Percentiles rank a stretch among this genome's conserved stretches.
Conservation (phyloP, 192 early-diverging fungal species). For the Backusella luteola region DNA sequence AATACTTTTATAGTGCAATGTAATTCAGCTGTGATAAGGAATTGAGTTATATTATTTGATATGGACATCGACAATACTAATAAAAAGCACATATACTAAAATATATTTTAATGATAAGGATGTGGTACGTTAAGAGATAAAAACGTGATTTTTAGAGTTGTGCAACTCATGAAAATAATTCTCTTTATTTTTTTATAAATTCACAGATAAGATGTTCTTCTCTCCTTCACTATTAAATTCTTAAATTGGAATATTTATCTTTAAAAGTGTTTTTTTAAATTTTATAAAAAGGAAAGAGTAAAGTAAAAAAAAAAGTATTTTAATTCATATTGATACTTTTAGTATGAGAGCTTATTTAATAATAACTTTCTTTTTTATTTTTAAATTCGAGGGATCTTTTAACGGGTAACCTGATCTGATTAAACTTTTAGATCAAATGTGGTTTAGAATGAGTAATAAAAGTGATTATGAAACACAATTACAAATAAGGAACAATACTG, state of each 20-base stretch:
- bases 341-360: background rate
- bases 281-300: background rate
- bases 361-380: background rate
- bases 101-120: background rate
- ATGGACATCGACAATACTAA: background rate
- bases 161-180: background rate
- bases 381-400: background rate
- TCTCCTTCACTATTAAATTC: background rate
- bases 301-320: background rate
- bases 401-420: background rate
- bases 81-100: background rate
- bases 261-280: background rate
- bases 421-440: background rate
- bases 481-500: background rate
- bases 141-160: background rate
- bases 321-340: background rate
- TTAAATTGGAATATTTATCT: background rate
- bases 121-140: background rate
- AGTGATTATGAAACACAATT: background rate
- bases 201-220: background rate
- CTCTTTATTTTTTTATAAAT: background rate
- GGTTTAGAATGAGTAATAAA: background rate
- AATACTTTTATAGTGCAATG: no score
- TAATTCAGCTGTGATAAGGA: no score
- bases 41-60: no score